A percentile compares a stretch with the other conserved stretches of the same genome.
Conservation (phyloP, 2,329 filamentous ascomycete genomes). For the Aspergillus neoniger region DNA sequence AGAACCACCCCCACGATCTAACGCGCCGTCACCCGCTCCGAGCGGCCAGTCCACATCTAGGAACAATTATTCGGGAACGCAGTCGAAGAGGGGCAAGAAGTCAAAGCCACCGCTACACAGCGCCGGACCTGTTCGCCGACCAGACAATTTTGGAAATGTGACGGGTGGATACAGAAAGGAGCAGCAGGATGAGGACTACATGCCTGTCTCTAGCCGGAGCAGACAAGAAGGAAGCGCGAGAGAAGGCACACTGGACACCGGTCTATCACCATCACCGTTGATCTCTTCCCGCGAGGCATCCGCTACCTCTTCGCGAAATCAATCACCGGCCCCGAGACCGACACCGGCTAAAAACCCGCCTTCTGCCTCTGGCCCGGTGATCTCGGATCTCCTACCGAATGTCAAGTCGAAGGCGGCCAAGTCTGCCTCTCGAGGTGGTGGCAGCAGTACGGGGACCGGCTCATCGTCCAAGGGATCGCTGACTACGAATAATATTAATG, state of each 20-base stretch:
- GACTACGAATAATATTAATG: slow-evolving; percentile 53
- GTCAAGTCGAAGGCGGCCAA: slow-evolving; percentile 60
- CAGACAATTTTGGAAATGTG: slow-evolving; percentile 65
- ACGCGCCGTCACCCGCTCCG: slow-evolving; percentile 31
- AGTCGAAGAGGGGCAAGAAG: slow-evolving; percentile 52
- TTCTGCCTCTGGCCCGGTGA: slow-evolving; percentile 74
- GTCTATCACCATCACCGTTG: slow-evolving; percentile 29
- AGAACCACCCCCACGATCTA: slow-evolving; percentile 26
- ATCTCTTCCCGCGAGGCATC: slow-evolving; percentile 44
- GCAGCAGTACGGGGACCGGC: slow-evolving; percentile 60
- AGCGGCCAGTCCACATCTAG: slow-evolving; percentile 1
- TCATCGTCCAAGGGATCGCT: slow-evolving; percentile 58
- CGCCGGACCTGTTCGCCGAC: slow-evolving; percentile 61
- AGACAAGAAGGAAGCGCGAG: slow-evolving; percentile 29
- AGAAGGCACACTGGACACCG: slow-evolving; percentile 25
- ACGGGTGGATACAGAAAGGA: slow-evolving; percentile 76
- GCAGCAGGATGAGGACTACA: slow-evolving; percentile 70
- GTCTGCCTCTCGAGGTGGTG: slow-evolving; percentile 68
- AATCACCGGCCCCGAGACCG: slow-evolving; percentile 38
- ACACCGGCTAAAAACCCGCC: slow-evolving; percentile 53
- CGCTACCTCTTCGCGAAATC: slow-evolving; percentile 49
- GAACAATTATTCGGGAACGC: slow-evolving; percentile 8
- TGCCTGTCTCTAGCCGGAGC: slow-evolving; percentile 52
- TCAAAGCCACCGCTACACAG: slow-evolving; percentile 63
- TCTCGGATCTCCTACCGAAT: slow-evolving; percentile 71